Evolutionary conservation across 306 rosid species (phyloP).

Genomic region (Prunus salicina): DNA sequence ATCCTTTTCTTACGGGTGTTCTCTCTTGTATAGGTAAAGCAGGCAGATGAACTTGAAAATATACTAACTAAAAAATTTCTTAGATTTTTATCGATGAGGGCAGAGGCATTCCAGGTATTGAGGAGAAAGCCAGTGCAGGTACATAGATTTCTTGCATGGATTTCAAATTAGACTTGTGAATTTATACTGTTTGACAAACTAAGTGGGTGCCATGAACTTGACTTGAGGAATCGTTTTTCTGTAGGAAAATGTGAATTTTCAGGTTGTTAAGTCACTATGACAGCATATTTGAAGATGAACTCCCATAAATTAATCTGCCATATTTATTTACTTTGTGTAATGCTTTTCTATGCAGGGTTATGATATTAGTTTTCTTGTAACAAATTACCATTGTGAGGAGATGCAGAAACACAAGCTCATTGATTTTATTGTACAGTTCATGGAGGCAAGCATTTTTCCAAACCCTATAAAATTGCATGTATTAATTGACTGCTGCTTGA

Average conservation of each 20-base stretch:
- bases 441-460: slow-evolving; percentile 77
- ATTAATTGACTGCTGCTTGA: slow-evolving; percentile 12
- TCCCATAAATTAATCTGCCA: neutral
- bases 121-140: slow-evolving; percentile 98
- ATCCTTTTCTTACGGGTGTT: neutral
- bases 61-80: slow-evolving; percentile 92
- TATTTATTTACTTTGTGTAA: neutral
- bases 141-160: slow-evolving; percentile 3
- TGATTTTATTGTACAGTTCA: slow-evolving; percentile 92
- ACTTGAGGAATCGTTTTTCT: neutral
- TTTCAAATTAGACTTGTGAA: neutral
- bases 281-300: neutral
- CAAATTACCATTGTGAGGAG: slow-evolving; percentile 93
- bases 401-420: slow-evolving; percentile 97
- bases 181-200: neutral
- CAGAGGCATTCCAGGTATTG: slow-evolving; percentile 94
- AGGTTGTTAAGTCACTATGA: neutral
- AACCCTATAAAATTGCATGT: slow-evolving; percentile 17
- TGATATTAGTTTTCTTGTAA: slow-evolving; percentile 94
- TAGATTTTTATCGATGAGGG: slow-evolving; percentile 96
- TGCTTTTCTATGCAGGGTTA: slow-evolving; percentile 71
- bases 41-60: slow-evolving; percentile 97
- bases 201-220: neutral
- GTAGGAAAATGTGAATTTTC: neutral
- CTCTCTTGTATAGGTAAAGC: slow-evolving; percentile 72